Evolutionary conservation across 2,329 filamentous ascomycete species (phyloP).

Genomic region (Cadophora sp.): DNA sequence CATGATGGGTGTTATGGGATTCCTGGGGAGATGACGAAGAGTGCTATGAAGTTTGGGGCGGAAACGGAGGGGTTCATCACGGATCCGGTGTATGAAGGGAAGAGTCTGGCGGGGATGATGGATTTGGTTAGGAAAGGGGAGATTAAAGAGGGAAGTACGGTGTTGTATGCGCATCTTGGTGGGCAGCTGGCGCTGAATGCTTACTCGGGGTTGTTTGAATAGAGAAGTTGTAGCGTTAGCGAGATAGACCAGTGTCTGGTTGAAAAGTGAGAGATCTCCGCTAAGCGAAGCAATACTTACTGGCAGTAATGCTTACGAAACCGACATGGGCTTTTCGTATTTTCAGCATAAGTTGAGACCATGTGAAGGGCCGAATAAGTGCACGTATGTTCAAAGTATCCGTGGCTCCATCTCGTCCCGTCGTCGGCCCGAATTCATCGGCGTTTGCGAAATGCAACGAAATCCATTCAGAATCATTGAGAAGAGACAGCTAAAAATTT

Average conservation of each 20-base stretch:
- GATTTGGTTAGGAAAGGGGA: constrained; percentile 69
- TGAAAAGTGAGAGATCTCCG: background rate
- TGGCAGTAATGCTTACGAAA: too few relatives aligned
- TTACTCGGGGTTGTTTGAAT: constrained; percentile 50
- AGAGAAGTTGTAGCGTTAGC: background rate
- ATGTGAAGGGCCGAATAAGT: too few relatives aligned
- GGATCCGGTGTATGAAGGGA: constrained; percentile 79
- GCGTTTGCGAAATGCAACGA: constrained; percentile 15
- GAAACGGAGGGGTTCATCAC: constrained; percentile 75
- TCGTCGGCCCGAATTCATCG: constrained; percentile 14
- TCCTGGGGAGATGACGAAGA: constrained; percentile 68
- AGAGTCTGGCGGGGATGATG: constrained; percentile 76
- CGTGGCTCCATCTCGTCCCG: background rate
- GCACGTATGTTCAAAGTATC: too few relatives aligned
- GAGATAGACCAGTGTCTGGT: background rate
- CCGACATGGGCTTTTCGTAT: too few relatives aligned
- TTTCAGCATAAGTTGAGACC: too few relatives aligned
- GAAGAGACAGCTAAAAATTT: background rate
- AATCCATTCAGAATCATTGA: background rate
- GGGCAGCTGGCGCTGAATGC: constrained; percentile 74
- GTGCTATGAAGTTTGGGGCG: constrained; percentile 73
- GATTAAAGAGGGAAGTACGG: constrained; percentile 63
- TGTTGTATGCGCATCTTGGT: constrained; percentile 75
- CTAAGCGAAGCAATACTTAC: background rate
- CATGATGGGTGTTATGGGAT: constrained; percentile 73